A percentile compares a stretch with the other conserved stretches of the same genome.
Evolutionary conservation across 2,329 filamentous ascomycete genomes (phyloP).

Genomic region (Beauveria varroae): DNA sequence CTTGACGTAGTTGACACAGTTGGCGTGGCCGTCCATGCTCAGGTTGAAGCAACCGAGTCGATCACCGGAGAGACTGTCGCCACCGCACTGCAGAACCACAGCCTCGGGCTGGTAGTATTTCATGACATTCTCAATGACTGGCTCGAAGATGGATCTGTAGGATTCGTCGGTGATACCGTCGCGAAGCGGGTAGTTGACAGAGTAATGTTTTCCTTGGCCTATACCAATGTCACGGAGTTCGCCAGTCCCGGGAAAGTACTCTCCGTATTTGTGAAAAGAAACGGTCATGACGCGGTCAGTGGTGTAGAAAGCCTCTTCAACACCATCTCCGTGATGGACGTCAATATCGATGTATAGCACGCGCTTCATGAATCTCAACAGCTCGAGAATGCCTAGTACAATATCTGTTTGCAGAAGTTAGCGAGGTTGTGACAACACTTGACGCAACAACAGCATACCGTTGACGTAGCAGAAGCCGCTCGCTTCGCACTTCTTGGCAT

Average conservation of each 20-base stretch:
- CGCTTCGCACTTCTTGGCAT: constrained; percentile 94
- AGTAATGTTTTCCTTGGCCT: constrained; percentile 81
- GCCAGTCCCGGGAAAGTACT: constrained; percentile 90
- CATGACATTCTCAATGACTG: constrained; percentile 81
- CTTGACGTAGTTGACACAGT: constrained; percentile 89
- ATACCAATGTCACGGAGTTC: constrained; percentile 80
- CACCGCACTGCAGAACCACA: constrained; percentile 92
- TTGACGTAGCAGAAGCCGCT: constrained; percentile 99
- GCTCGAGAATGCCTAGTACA: constrained; percentile 87
- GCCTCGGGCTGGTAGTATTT: constrained; percentile 82
- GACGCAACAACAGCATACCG: constrained; percentile 45
- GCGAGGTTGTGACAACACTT: not conserved
- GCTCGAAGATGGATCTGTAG: constrained; percentile 86
- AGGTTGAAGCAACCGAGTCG: constrained; percentile 94
- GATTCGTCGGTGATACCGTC: constrained; percentile 86
- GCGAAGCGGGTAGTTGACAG: constrained; percentile 84
- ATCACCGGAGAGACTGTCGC: constrained; percentile 90
- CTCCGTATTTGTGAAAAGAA: constrained; percentile 94
- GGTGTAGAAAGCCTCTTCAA: constrained; percentile 89
- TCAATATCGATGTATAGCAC: constrained; percentile 98
- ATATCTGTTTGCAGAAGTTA: constrained; percentile 56
- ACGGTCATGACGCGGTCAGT: constrained; percentile 90
- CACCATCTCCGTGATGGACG: constrained; percentile 87
- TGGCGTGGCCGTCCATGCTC: constrained; percentile 92
- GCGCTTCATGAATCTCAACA: constrained; percentile 82